Evolutionary conservation across 1,284 basidiomycete genomes (phyloP).

Genomic region (Meira miltonrushii): DNA sequence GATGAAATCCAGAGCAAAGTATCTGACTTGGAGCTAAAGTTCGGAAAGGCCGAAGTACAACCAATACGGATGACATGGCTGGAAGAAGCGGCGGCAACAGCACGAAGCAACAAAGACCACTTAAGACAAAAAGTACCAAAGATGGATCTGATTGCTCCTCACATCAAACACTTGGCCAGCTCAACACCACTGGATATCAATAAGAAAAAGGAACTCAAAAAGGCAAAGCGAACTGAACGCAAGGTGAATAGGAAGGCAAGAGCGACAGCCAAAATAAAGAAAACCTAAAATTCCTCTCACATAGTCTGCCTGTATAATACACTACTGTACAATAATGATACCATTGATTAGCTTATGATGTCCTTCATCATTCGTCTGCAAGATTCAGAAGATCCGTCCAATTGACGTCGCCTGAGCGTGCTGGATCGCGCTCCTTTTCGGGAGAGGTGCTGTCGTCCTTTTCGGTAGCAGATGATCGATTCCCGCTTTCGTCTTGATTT

Average conservation of each 20-base stretch:
- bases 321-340: no score
- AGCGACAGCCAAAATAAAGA: background rate
- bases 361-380: no score
- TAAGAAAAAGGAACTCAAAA: background rate
- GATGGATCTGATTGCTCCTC: conserved; percentile 6
- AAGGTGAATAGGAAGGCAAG: background rate
- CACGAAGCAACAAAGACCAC: no score
- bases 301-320: no score
- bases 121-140: background rate
- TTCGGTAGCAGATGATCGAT: no score
- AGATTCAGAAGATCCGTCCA: no score
- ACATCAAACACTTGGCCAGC: conserved; percentile 2
- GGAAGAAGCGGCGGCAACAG: background rate
- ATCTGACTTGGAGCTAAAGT: background rate
- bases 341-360: no score
- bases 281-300: no score
- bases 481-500: no score
- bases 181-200: conserved; percentile 5
- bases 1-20: background rate
- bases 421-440: no score
- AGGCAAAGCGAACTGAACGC: background rate
- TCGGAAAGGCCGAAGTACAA: background rate
- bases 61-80: conserved; percentile 1
- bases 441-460: no score
- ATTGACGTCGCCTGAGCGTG: no score